A percentile compares a stretch with the other conserved stretches of the same genome.
phyloP scores from a whole-genome alignment of 331 rosid genomes.

The Malus hybrid region DNA sequence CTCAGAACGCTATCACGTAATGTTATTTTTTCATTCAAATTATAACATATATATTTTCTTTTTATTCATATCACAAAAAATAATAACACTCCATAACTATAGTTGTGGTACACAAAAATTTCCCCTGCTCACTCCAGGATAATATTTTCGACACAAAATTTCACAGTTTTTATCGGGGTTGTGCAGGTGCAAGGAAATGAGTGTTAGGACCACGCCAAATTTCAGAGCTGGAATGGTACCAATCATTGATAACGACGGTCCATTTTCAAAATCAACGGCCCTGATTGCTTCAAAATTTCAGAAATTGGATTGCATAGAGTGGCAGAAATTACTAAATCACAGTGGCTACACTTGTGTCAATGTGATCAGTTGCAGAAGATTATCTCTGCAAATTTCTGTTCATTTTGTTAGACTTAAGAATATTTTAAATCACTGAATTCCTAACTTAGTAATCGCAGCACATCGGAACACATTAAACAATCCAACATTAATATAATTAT shows the following conservation, averaged over 20 bases:
- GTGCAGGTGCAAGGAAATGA: slow-evolving; percentile 27
- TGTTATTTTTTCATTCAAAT: too few relatives aligned
- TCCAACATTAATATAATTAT: too few relatives aligned
- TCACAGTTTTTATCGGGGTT: background rate
- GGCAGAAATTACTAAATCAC: slow-evolving; percentile 3
- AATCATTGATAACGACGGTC: slow-evolving; percentile 50
- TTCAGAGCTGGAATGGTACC: slow-evolving; percentile 53
- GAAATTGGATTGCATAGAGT: background rate
- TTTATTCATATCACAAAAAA: too few relatives aligned
- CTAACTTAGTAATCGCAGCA: background rate
- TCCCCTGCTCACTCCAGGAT: background rate
- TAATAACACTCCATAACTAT: too few relatives aligned
- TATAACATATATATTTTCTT: too few relatives aligned
- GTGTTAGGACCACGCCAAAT: slow-evolving; percentile 55
- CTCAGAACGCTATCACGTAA: background rate
- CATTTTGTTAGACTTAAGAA: background rate
- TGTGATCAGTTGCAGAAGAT: slow-evolving; percentile 9
- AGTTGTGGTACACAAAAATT: background rate
- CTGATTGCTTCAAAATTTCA: slow-evolving; percentile 10
- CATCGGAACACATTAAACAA: too few relatives aligned
- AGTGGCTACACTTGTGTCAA: slow-evolving; percentile 11
- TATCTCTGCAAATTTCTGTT: background rate
- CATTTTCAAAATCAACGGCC: slow-evolving; percentile 49
- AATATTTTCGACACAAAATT: background rate
- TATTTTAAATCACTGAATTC: too few relatives aligned